Conservation (phyloP, 306 rosid genomes). For the Vigna nakashimae region DNA sequence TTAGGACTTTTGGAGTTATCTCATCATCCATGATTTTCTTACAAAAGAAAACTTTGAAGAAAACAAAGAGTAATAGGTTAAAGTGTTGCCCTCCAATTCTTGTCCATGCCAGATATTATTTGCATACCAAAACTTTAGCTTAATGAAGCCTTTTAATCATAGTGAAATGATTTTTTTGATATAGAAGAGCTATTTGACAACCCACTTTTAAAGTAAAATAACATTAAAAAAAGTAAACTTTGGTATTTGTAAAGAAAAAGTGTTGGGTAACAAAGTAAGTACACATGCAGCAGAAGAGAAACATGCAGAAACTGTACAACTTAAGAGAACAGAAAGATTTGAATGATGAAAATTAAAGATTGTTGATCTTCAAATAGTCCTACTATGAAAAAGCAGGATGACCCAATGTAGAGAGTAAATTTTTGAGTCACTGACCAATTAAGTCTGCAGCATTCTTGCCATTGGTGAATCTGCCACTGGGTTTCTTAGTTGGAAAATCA, state of each 20-base stretch:
- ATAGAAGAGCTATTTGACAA: no score
- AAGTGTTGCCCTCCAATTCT: not conserved
- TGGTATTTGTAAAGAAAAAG: no score
- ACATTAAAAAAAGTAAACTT: no score
- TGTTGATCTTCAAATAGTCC: not conserved
- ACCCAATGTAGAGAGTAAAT: not conserved
- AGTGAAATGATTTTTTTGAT: no score
- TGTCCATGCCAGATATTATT: not conserved
- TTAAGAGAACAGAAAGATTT: not conserved
- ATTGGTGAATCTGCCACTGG: slow-evolving; percentile 72
- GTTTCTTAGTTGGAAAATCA: slow-evolving; percentile 66
- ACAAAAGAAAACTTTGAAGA: not conserved
- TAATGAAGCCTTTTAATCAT: not conserved
- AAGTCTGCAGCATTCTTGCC: slow-evolving; percentile 86
- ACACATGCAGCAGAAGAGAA: not conserved
- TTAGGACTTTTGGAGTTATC: slow-evolving; percentile 8
- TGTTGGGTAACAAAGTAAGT: not conserved
- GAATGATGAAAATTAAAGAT: slow-evolving; percentile 13
- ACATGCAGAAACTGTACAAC: not conserved
- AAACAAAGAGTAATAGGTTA: slow-evolving; percentile 10
- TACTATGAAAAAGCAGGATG: not conserved
- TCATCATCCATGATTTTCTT: slow-evolving; percentile 10
- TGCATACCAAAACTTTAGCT: not conserved
- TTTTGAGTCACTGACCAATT: slow-evolving; percentile 51
- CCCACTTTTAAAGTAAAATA: no score